phyloP scores from a whole-genome alignment of 2,329 filamentous ascomycete genomes.

The Colletotrichum navitas region DNA sequence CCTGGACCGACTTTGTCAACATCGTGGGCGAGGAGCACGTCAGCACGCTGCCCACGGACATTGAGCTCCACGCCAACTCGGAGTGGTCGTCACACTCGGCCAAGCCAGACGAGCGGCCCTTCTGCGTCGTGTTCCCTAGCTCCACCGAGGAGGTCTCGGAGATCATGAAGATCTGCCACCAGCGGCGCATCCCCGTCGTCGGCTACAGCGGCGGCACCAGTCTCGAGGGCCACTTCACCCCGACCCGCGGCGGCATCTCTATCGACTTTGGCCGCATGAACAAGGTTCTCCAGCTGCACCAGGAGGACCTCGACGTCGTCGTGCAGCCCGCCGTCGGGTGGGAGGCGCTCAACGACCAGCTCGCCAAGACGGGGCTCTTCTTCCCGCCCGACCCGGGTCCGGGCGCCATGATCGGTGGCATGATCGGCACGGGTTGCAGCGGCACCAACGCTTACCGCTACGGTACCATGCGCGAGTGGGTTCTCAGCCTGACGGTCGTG shows the following conservation, averaged over 20 bases:
- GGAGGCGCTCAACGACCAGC: constrained; percentile 85
- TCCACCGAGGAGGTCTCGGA: constrained; percentile 86
- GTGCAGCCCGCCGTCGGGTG: constrained; percentile 88
- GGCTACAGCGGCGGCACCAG: constrained; percentile 90
- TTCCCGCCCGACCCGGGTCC: constrained; percentile 94
- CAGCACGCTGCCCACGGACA: constrained; percentile 68
- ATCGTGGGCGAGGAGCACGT: constrained; percentile 75
- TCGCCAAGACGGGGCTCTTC: constrained; percentile 81
- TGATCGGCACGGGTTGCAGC: constrained; percentile 79
- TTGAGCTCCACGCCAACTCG: constrained; percentile 69
- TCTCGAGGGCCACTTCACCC: constrained; percentile 88
- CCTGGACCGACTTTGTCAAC: constrained; percentile 76
- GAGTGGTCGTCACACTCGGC: constrained; percentile 73
- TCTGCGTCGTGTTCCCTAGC: constrained; percentile 81
- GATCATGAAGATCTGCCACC: constrained; percentile 90
- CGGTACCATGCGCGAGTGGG: constrained; percentile 96
- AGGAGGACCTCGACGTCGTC: constrained; percentile 80
- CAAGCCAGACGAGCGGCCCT: constrained; percentile 64
- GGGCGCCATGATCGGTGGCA: constrained; percentile 91
- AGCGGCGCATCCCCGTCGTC: constrained; percentile 84
- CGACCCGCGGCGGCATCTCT: constrained; percentile 85
- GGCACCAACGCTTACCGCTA: constrained; percentile 94
- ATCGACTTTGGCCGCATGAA: constrained; percentile 91
- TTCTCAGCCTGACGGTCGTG: constrained; percentile 86
- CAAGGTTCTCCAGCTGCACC: constrained; percentile 81